Percentiles rank a stretch among this genome's conserved stretches.
phyloP scores from a whole-genome alignment of 345 rosid species.

The Brassica napus region DNA sequence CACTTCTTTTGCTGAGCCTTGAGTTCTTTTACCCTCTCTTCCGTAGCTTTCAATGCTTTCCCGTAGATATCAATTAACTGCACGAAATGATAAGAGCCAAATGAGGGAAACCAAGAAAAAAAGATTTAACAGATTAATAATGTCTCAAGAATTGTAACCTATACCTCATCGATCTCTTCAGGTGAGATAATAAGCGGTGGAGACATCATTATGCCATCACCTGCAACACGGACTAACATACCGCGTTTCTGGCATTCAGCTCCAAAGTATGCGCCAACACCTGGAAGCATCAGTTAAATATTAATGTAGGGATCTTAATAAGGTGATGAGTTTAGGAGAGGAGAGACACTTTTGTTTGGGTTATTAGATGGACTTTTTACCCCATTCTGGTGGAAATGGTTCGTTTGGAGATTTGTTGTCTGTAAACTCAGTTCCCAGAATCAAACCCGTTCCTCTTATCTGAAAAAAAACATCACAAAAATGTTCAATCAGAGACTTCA shows the following conservation, averaged over 20 bases:
- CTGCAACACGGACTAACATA: conserved; percentile 85
- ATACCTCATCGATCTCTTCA: conserved; percentile 82
- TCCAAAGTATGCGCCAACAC: conserved; percentile 85
- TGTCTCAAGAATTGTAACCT: not conserved
- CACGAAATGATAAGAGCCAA: not conserved
- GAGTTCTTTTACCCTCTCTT: conserved; percentile 83
- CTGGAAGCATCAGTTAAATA: conserved; percentile 36
- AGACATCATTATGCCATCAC: conserved; percentile 90
- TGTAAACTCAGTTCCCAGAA: conserved; percentile 82
- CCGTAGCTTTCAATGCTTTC: conserved; percentile 73
- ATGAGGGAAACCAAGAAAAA: no score
- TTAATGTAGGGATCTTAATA: not conserved
- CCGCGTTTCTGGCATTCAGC: conserved; percentile 80
- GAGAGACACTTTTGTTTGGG: not conserved
- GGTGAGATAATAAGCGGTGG: conserved; percentile 73
- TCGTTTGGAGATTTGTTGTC: conserved; percentile 89
- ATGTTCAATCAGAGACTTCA: conserved; percentile 11
- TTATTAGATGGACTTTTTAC: conserved; percentile 41
- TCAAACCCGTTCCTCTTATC: conserved; percentile 93
- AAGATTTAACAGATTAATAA: conserved; percentile 3
- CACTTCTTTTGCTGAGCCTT: conserved; percentile 58
- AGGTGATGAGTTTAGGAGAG: not conserved
- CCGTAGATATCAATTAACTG: conserved; percentile 76
- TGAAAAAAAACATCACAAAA: conserved; percentile 39
- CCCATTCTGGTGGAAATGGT: conserved; percentile 97